Percentiles rank a stretch among this genome's conserved stretches.
Evolutionary conservation across 768 basidiomycete species (phyloP).

Genomic region (Lactarius quietus): DNA sequence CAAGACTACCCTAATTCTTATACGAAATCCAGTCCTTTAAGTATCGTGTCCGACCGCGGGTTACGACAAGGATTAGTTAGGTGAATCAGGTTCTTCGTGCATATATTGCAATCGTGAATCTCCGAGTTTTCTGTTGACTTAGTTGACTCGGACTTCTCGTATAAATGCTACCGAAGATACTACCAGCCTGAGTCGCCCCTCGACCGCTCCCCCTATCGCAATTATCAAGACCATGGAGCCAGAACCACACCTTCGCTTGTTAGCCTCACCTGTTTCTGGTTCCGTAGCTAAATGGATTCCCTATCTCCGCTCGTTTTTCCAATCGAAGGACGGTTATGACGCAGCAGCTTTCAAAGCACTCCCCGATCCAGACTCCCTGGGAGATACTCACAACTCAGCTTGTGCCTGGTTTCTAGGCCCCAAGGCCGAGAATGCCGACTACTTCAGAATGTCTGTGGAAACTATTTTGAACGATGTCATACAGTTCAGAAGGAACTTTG

Average conservation of each 20-base stretch:
- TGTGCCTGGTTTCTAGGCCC: conserved; percentile 42
- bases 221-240: background rate
- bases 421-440: conserved; percentile 36
- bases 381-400: conserved; percentile 29
- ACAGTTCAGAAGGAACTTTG: conserved; percentile 30
- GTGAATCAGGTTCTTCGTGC: no score
- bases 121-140: no score
- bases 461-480: conserved; percentile 29
- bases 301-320: background rate
- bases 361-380: conserved; percentile 7
- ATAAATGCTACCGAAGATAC: background rate
- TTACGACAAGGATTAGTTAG: no score
- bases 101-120: no score
- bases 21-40: no score
- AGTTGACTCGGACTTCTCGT: background rate
- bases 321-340: background rate
- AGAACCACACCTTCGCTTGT: background rate
- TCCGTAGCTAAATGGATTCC: conserved; percentile 15
- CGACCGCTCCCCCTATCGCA: background rate
- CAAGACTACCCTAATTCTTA: no score
- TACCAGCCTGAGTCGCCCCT: background rate
- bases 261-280: background rate
- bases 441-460: conserved; percentile 31
- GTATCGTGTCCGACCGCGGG: no score
- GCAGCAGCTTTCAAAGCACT: background rate